Evolutionary conservation across 2,329 filamentous ascomycete genomes (phyloP), one percentile per base, ranked within the genome.

Genomic region (Myriosclerotinia scirpicola): DNA sequence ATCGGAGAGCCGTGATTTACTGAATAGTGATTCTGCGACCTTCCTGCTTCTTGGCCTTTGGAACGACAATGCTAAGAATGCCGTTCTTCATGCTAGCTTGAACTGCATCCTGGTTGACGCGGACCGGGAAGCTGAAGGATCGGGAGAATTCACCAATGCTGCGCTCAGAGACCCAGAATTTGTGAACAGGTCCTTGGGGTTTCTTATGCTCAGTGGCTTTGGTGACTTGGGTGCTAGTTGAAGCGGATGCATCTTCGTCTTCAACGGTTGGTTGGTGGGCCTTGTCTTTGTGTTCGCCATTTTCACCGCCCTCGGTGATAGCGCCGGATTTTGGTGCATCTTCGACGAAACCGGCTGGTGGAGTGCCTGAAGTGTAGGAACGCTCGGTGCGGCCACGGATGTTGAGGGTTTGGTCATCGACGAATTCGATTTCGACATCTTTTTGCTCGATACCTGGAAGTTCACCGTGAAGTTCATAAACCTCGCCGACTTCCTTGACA

Each of bases 401-500:
- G 70, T 86, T 83, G 54, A 94, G 80, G 20, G 90, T 93, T 79
- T 91, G 88, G 53, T 84, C 81, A 76, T 94, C 90, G 67, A 86
- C 88, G 82, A 93, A 94, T 75, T 94, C 90, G 75, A 94, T 90
- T 76, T 84, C 81, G 74, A 95, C 81, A 74, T 93, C 82, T 73
- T 91, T 87, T 79, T 91, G 90, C 69, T 85, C 84, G 72, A 93
- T 82, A 65, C 91, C 91, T 0, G 91, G 88, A 7, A 94, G 85
- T 78, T 94, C 91, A 73, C 91, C 91, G 73, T 93, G 87, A 26
- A 94, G 87, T 78, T 94, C 88, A 76, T 92, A 94, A 70, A 81
- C 77, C 7, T 86, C 79, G 68, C 84, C 83, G 15, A 84, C 85
- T 80, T 95, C 91, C 76, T 85, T 88, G 69, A 93, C 83, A 74